These are phyloP conservation scores for Nannizzia gypsea DNA, from an alignment of 2,329 filamentous ascomycete genomes.

Conservation along the genomic window DNA sequence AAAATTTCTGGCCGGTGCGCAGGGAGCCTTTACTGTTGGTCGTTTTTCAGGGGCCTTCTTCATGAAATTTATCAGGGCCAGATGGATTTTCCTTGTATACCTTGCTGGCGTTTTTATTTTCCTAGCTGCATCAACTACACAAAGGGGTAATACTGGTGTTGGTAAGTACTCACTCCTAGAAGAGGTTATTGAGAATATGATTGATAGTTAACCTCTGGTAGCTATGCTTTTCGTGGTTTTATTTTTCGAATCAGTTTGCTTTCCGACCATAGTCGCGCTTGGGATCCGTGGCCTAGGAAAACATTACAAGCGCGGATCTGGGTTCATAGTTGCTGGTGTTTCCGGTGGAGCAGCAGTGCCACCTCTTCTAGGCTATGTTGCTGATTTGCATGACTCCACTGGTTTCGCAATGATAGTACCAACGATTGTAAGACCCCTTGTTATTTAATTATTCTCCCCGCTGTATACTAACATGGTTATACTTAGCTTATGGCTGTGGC, in stretches of 20 bases:
- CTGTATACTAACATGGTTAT: neutral
- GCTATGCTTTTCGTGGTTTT: conserved; percentile 56
- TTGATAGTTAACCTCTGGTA: conserved; percentile 22
- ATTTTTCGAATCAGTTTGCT: conserved; percentile 73
- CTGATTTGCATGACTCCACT: conserved; percentile 51
- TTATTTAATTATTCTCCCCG: conserved; percentile 1
- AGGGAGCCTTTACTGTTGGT: conserved; percentile 60
- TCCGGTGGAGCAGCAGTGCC: conserved; percentile 63
- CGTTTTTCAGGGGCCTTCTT: conserved; percentile 56
- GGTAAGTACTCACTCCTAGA: conserved; percentile 15
- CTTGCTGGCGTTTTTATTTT: conserved; percentile 52
- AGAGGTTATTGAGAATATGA: neutral
- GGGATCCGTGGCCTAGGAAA: conserved; percentile 61
- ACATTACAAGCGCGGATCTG: conserved; percentile 59
- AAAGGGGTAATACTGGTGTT: conserved; percentile 38
- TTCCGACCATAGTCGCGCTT: conserved; percentile 69
- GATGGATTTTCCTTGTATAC: conserved; percentile 60
- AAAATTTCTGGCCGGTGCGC: conserved; percentile 61
- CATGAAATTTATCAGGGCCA: conserved; percentile 55
- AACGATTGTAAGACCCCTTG: conserved; percentile 27
- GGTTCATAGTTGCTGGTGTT: conserved; percentile 58
- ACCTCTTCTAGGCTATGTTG: conserved; percentile 56
- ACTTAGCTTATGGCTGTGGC: conserved; percentile 44
- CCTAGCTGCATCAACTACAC: conserved; percentile 39
- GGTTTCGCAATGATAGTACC: conserved; percentile 57